Conservation (phyloP, 106 monocot genomes). For the Narthecium ossifragum region DNA sequence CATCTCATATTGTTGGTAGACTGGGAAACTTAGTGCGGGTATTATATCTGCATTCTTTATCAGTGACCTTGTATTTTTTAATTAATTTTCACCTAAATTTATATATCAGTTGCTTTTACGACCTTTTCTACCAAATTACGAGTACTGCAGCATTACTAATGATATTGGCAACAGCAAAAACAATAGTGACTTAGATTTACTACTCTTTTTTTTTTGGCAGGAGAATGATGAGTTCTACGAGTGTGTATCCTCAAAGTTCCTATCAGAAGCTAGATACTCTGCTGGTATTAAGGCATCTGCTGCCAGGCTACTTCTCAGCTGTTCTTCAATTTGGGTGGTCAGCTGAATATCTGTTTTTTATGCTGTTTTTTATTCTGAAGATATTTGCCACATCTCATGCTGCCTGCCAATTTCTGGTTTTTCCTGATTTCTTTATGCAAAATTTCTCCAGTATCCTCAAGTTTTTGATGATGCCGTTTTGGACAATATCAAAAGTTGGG, state of each 20-base stretch:
- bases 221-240: slow-evolving; percentile 91
- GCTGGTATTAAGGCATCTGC: slow-evolving; percentile 62
- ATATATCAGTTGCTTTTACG: slow-evolving; percentile 1
- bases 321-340: slow-evolving; percentile 76
- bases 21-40: slow-evolving; percentile 72
- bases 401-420: neutral
- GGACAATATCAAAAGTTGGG: slow-evolving; percentile 87
- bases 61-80: too few species aligned
- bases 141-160: too few species aligned
- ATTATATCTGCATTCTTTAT: too few species aligned
- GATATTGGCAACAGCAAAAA: too few species aligned
- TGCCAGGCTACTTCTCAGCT: slow-evolving; percentile 69
- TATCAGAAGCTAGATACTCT: slow-evolving; percentile 72
- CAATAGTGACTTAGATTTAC: too few species aligned
- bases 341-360: slow-evolving; percentile 8
- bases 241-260: slow-evolving; percentile 64
- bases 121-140: too few species aligned
- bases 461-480: slow-evolving; percentile 84
- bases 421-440: neutral
- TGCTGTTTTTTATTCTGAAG: neutral
- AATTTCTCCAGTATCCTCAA: slow-evolving; percentile 57
- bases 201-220: slow-evolving; percentile 25
- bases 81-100: too few species aligned
- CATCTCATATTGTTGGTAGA: slow-evolving; percentile 71
- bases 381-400: neutral